Percentiles rank a stretch among this genome's conserved stretches.
Evolutionary conservation across 2,329 filamentous ascomycete species (phyloP).

Genomic region (Talaromyces piceae): DNA sequence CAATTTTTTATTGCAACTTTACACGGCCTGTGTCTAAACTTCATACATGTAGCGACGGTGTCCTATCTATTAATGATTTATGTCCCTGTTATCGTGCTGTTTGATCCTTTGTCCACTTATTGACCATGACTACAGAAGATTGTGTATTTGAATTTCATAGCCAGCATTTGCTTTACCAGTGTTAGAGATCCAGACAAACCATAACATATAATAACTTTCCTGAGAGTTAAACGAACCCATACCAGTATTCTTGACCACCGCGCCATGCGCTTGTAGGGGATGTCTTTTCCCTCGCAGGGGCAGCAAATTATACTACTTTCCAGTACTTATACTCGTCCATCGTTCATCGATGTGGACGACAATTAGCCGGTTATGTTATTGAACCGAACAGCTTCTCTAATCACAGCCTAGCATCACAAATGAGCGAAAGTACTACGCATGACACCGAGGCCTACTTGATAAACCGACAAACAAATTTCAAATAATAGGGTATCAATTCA

Average conservation of each 20-base stretch:
- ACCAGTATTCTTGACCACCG: neutral
- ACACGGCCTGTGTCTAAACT: slow-evolving; percentile 1
- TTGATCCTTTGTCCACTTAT: neutral
- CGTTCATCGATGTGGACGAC: too few species aligned
- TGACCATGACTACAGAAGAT: too few species aligned
- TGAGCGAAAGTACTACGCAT: too few species aligned
- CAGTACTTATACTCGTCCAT: too few species aligned
- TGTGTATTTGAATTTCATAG: too few species aligned
- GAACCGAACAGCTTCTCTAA: too few species aligned
- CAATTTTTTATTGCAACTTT: neutral
- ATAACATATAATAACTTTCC: neutral
- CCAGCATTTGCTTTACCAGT: too few species aligned
- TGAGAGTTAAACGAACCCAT: neutral
- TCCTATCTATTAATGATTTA: neutral
- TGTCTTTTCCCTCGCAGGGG: too few species aligned
- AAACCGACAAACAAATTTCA: neutral
- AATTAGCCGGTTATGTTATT: too few species aligned
- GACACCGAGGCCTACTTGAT: neutral
- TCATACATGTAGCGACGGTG: slow-evolving; percentile 7
- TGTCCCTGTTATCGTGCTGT: neutral
- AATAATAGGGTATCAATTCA: neutral
- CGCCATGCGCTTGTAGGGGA: neutral
- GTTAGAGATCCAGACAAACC: neutral
- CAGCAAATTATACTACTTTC: too few species aligned
- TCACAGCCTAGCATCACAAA: too few species aligned